These are phyloP conservation scores for Apiospora koreana DNA, from an alignment of 2,329 filamentous ascomycete species.

Conservation along the genomic window DNA sequence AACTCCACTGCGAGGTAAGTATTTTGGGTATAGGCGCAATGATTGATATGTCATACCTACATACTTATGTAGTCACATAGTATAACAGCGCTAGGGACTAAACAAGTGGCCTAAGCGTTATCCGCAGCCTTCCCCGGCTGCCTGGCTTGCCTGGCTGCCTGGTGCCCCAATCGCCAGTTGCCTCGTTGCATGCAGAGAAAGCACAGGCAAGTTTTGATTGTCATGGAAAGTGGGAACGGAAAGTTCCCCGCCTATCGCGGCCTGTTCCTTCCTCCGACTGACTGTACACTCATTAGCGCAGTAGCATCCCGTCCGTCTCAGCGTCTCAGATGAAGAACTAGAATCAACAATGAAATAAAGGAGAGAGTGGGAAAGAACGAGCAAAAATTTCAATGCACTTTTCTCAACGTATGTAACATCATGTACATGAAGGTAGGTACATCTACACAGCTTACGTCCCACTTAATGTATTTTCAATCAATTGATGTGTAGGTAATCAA, in stretches of 20 bases:
- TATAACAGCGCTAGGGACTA: neutral
- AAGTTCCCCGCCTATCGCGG: neutral
- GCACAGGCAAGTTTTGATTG: neutral
- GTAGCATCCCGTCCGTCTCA: neutral
- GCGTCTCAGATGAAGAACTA: neutral
- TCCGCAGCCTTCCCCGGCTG: neutral
- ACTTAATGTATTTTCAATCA: neutral
- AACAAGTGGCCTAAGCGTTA: neutral
- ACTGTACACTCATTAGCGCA: neutral
- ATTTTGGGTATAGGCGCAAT: neutral
- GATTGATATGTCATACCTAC: too few relatives aligned
- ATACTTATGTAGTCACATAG: too few relatives aligned
- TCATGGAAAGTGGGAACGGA: neutral
- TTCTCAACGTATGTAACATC: too few relatives aligned
- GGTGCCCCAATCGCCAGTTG: too few relatives aligned
- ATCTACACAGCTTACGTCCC: neutral
- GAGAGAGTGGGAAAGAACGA: neutral
- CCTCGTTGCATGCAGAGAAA: neutral
- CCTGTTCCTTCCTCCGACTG: neutral
- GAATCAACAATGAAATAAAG: neutral
- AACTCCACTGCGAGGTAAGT: neutral
- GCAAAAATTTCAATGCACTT: too few relatives aligned
- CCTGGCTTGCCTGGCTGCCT: too few relatives aligned
- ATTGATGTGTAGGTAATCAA: too few relatives aligned
- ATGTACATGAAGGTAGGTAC: neutral